Evolutionary conservation across 495 filamentous ascomycete species (phyloP), one percentile per base, ranked within the genome.

Genomic region (Xylaria nigripes): DNA sequence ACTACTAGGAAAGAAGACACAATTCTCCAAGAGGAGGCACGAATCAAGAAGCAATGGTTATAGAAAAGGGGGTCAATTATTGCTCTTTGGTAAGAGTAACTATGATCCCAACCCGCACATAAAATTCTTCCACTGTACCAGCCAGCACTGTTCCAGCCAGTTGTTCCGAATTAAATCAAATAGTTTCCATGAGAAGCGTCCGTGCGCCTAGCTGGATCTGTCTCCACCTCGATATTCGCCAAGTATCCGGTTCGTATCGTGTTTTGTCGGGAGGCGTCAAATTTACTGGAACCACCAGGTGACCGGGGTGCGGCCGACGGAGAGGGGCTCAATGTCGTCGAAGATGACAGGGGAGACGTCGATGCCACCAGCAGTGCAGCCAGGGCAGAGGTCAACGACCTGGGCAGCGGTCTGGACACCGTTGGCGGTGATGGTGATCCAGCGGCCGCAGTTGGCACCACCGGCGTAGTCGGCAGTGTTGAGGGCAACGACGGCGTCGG

Each of bases 251-350:
- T 36, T 5, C 32, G 4, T 30, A 10, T 30, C 10, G 5, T 30
- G 27, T 4, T 36, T 13, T 12, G 2, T 6, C 6, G 32, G 32
- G 32, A 12, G 15, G 15, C 25, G 25, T 24, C 51, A 41, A n/a
- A n/a, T 42, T 36, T 54, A 54, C 51, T 54, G 51, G 44, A 54
- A 54, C n/a, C 46, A 54, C 51, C 51, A 54, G 44, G 15, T 54
- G 18, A 54, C 51, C n/a, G 19, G 45, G 18, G 19, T 24, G 5
- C 44, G 44, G 24, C 51, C 51, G 16, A 41, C 44, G 24, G 9
- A 13, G 15, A 48, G 34, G 30, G 23, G 6, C 15, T 44, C 51
- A 42, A 54, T 54, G 25, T 54, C 51, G 22, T 54, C 51, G 24
- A 54, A 54, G 44, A 54, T 54, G 13, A 36, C 51, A 7, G 51